These are phyloP conservation scores for Mortierella alpina DNA, from an alignment of 192 early-diverging fungal species.

Conservation along the genomic window DNA sequence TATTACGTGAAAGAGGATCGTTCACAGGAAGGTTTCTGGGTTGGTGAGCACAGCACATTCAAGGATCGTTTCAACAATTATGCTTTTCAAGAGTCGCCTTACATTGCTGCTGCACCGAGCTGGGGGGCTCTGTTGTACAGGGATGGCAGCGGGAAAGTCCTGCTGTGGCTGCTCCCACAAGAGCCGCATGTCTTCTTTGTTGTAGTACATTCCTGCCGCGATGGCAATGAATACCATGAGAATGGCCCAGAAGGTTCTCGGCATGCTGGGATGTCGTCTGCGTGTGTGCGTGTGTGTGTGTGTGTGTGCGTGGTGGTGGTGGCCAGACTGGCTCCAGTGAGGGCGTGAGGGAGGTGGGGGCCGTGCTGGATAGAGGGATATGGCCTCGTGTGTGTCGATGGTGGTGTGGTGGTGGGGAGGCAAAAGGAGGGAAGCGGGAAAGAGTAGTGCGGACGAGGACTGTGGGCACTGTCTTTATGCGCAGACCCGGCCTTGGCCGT, in stretches of 20 bases:
- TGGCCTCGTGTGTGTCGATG: neutral
- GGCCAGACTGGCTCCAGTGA: too few relatives aligned
- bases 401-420: neutral
- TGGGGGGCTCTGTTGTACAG: neutral
- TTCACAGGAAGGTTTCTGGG: neutral
- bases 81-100: neutral
- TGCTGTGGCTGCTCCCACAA: constrained; percentile 7
- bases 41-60: too few relatives aligned
- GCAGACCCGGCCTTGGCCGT: too few relatives aligned
- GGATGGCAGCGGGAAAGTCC: neutral
- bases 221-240: constrained; percentile 38
- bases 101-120: constrained; percentile 19
- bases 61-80: neutral
- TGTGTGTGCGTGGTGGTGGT: neutral
- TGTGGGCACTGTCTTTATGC: too few relatives aligned
- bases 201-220: constrained; percentile 33
- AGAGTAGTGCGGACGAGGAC: too few relatives aligned
- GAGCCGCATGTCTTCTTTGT: neutral
- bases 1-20: constrained; percentile 5
- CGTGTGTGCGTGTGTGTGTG: neutral
- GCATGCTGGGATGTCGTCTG: constrained; percentile 22
- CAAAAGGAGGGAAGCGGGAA: neutral
- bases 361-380: too few relatives aligned
- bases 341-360: too few relatives aligned
- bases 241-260: constrained; percentile 16